phyloP scores from a whole-genome alignment of 2,329 filamentous ascomycete species.

The Verticillium nubilum region DNA sequence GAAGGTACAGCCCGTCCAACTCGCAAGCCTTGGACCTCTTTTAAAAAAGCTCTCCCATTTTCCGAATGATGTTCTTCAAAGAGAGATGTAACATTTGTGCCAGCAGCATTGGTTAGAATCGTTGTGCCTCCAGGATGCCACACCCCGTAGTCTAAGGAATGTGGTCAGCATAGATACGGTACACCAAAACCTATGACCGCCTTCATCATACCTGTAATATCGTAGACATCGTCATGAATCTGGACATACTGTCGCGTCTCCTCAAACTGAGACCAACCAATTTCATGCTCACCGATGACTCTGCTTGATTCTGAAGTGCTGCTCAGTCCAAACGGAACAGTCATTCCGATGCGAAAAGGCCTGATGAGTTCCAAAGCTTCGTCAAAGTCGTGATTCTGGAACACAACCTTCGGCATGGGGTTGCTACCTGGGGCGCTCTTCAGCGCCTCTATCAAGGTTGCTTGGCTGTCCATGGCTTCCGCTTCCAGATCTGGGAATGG shows the following conservation, averaged over 20 bases:
- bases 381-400: not conserved
- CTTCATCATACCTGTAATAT: conserved; percentile 7
- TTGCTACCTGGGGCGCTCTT: conserved; percentile 1
- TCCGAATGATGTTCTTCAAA: conserved; percentile 6
- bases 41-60: not conserved
- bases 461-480: not conserved
- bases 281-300: not conserved
- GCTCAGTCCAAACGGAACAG: not conserved
- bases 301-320: not conserved
- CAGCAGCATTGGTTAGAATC: conserved; percentile 2
- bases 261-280: conserved; percentile 4
- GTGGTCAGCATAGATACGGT: not conserved
- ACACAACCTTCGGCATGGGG: not conserved
- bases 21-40: not conserved
- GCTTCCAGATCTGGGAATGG: not conserved
- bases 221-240: conserved; percentile 8
- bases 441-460: not conserved
- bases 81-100: conserved; percentile 4
- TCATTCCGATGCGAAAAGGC: conserved; percentile 1
- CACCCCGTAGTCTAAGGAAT: conserved; percentile 7
- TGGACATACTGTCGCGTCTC: conserved; percentile 5
- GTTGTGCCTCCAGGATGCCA: conserved; percentile 9
- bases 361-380: not conserved
- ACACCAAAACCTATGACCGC: not conserved
- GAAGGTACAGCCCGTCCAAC: conserved; percentile 2